These are phyloP conservation scores for Kodamaea derodonti DNA, from an alignment of 1,139 yeast species.

Conservation along the genomic window DNA sequence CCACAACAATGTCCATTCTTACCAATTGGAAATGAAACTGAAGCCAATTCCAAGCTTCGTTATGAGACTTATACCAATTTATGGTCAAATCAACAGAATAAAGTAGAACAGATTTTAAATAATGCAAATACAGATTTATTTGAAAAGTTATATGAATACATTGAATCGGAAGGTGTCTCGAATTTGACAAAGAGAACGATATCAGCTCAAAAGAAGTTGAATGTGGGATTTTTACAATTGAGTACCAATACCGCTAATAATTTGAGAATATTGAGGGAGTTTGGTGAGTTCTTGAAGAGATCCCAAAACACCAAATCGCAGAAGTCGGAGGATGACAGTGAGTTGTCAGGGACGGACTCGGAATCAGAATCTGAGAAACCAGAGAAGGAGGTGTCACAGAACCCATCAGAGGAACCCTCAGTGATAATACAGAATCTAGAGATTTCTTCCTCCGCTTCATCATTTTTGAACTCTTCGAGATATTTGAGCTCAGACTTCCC, in stretches of 20 bases:
- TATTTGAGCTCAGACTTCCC: background rate
- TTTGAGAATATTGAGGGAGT: slow-evolving; percentile 42
- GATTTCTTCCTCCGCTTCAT: background rate
- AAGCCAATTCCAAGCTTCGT: slow-evolving; percentile 29
- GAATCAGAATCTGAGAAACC: background rate
- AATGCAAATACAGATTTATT: slow-evolving; percentile 38
- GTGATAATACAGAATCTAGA: background rate
- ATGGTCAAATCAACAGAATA: slow-evolving; percentile 35
- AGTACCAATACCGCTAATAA: slow-evolving; percentile 60
- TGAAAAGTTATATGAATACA: slow-evolving; percentile 26
- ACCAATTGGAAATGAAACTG: slow-evolving; percentile 38
- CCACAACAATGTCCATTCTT: background rate
- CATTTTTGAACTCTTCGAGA: background rate
- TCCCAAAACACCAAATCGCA: slow-evolving; percentile 3
- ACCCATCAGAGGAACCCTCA: background rate
- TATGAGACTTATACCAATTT: slow-evolving; percentile 35
- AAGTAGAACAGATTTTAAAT: slow-evolving; percentile 35
- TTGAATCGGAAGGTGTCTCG: slow-evolving; percentile 13
- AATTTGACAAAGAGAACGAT: background rate
- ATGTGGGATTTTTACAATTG: slow-evolving; percentile 45
- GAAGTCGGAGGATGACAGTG: background rate
- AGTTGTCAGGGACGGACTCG: background rate
- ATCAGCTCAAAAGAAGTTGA: slow-evolving; percentile 19
- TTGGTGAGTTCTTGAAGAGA: slow-evolving; percentile 23
- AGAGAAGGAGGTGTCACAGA: background rate